phyloP scores from a whole-genome alignment of 768 basidiomycete genomes.

The Fibroporia radiculosa region DNA sequence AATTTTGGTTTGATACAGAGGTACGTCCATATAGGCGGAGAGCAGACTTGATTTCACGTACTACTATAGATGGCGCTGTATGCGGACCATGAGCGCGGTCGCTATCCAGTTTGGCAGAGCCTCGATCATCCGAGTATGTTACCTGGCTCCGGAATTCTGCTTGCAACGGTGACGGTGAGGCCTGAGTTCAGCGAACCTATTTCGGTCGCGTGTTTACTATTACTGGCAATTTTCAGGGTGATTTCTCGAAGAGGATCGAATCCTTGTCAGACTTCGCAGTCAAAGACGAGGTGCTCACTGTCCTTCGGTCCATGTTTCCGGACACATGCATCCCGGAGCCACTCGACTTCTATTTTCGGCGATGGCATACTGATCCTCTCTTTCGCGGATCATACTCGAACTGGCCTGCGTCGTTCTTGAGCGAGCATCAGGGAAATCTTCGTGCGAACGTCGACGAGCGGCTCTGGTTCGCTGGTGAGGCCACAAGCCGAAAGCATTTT shows the following conservation, averaged over 20 bases:
- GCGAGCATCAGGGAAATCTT: slow-evolving; percentile 44
- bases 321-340: slow-evolving; percentile 47
- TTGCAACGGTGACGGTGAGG: slow-evolving; percentile 39
- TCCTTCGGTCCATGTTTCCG: slow-evolving; percentile 56
- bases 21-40: slow-evolving; percentile 13
- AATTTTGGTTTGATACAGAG: slow-evolving; percentile 50
- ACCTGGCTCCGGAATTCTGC: slow-evolving; percentile 51
- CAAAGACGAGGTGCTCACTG: slow-evolving; percentile 44
- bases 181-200: background rate
- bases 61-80: slow-evolving; percentile 43
- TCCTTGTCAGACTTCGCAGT: slow-evolving; percentile 38
- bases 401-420: slow-evolving; percentile 58
- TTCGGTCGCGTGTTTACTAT: background rate
- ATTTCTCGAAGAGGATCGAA: slow-evolving; percentile 54
- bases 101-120: slow-evolving; percentile 64
- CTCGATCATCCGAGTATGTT: slow-evolving; percentile 51
- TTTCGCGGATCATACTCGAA: slow-evolving; percentile 61
- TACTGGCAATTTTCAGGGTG: slow-evolving; percentile 33
- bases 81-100: slow-evolving; percentile 50
- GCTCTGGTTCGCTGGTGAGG: slow-evolving; percentile 62
- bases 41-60: background rate
- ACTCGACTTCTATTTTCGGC: slow-evolving; percentile 43
- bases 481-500: slow-evolving; percentile 48
- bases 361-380: slow-evolving; percentile 45
- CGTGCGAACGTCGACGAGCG: slow-evolving; percentile 42